A percentile compares a stretch with the other conserved stretches of the same genome.
Evolutionary conservation across 805 yeast species (phyloP).

Genomic region (Grigorovia transvaalensis): DNA sequence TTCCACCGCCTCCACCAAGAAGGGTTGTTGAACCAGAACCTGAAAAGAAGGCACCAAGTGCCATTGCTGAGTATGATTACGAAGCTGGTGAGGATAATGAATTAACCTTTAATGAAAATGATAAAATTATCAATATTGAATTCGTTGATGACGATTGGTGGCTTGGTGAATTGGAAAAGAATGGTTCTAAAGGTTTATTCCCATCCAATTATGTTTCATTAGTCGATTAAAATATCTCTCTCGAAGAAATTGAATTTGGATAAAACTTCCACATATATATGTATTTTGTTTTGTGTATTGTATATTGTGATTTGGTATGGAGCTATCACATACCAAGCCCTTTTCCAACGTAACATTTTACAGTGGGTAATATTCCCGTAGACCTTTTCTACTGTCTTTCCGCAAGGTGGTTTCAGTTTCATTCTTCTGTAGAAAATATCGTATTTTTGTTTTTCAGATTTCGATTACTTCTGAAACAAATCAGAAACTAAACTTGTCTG

Average conservation of each 20-base stretch:
- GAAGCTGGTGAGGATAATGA: conserved; percentile 92
- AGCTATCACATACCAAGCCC: background rate
- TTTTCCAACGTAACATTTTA: too few species aligned
- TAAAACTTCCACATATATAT: too few species aligned
- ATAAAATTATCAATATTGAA: conserved; percentile 68
- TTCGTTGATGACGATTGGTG: conserved; percentile 96
- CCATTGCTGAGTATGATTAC: conserved; percentile 79
- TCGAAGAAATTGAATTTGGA: too few species aligned
- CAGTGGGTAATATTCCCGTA: too few species aligned
- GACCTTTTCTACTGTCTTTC: too few species aligned
- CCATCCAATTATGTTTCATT: conserved; percentile 80
- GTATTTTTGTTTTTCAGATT: background rate
- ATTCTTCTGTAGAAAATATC: background rate
- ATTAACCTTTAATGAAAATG: conserved; percentile 75
- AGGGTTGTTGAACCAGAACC: conserved; percentile 12
- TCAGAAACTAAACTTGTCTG: background rate
- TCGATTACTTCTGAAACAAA: background rate
- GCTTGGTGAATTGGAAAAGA: conserved; percentile 60
- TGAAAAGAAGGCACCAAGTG: conserved; percentile 30
- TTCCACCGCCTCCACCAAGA: conserved; percentile 19
- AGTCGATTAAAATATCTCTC: background rate
- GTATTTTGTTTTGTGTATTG: background rate
- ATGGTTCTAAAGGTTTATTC: conserved; percentile 78
- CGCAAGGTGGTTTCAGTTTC: background rate
- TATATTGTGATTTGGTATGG: background rate